phyloP scores from a whole-genome alignment of 176 grass and related monocot genomes.

The Rhipidocladum racemiflorum region DNA sequence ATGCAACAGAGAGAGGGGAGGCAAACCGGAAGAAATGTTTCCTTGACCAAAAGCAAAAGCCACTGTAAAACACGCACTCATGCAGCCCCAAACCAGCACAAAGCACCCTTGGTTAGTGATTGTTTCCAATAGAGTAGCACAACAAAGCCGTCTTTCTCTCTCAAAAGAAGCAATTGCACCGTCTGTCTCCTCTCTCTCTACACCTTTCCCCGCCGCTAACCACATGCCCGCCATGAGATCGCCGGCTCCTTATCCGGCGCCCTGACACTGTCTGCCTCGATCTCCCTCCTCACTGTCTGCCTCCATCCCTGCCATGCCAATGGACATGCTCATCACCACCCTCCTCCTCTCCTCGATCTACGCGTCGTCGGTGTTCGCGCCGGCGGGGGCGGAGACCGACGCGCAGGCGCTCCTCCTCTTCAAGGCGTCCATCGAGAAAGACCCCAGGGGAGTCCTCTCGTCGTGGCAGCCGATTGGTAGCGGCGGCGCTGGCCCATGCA shows the following conservation, averaged over 20 bases:
- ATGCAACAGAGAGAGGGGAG: too few species aligned
- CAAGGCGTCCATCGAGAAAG: constrained; percentile 57
- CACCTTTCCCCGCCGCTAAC: background rate
- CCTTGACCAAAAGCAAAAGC: too few species aligned
- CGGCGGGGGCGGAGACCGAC: constrained; percentile 1
- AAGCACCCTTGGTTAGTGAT: background rate
- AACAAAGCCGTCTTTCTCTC: background rate
- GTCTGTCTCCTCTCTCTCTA: background rate
- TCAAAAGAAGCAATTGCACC: constrained; percentile 10
- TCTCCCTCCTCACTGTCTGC: constrained; percentile 1
- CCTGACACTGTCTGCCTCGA: background rate
- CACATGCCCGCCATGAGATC: background rate
- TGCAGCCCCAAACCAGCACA: too few species aligned
- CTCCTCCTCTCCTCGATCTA: constrained; percentile 35
- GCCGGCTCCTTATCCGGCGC: background rate
- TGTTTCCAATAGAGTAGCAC: background rate
- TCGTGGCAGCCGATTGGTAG: constrained; percentile 42
- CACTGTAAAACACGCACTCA: too few species aligned
- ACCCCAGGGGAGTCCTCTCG: constrained; percentile 48
- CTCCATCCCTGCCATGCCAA: constrained; percentile 36
- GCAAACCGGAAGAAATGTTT: too few species aligned
- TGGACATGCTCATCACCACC: constrained; percentile 33
- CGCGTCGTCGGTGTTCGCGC: background rate
- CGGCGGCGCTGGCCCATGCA: constrained; percentile 27
- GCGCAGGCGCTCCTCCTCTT: constrained; percentile 60